A percentile compares a stretch with the other conserved stretches of the same genome.
These are phyloP conservation scores for Alternaria arbusti DNA, from an alignment of 2,329 filamentous ascomycete species.

Conservation along the genomic window DNA sequence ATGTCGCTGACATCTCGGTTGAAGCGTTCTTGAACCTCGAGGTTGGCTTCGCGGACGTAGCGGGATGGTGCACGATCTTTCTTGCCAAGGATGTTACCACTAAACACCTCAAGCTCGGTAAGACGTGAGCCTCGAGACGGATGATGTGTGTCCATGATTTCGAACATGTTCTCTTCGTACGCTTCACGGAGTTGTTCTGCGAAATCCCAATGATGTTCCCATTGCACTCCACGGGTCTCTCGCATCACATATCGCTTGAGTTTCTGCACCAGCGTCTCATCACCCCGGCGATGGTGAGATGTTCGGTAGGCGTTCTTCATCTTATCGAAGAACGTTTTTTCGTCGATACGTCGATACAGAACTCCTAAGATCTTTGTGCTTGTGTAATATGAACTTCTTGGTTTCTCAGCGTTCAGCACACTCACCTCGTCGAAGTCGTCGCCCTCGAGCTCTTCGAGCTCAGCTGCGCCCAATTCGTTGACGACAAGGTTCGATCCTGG, in stretches of 20 bases:
- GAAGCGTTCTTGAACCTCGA: slow-evolving; percentile 50
- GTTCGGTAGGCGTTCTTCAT: slow-evolving; percentile 30
- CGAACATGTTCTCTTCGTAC: slow-evolving; percentile 60
- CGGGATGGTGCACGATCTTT: slow-evolving; percentile 48
- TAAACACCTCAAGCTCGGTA: slow-evolving; percentile 56
- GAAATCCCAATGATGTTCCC: slow-evolving; percentile 49
- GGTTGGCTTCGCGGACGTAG: slow-evolving; percentile 36
- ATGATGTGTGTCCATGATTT: slow-evolving; percentile 53
- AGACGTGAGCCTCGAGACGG: slow-evolving; percentile 37
- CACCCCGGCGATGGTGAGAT: neutral
- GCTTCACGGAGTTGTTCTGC: slow-evolving; percentile 52
- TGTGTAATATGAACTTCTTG: slow-evolving; percentile 63
- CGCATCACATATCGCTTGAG: slow-evolving; percentile 52
- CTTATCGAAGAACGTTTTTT: slow-evolving; percentile 64
- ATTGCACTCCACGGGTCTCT: slow-evolving; percentile 49
- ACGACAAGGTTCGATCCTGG: slow-evolving; percentile 51
- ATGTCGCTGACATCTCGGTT: slow-evolving; percentile 53
- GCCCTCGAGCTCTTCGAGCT: slow-evolving; percentile 28
- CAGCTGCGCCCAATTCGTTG: slow-evolving; percentile 34
- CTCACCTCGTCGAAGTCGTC: slow-evolving; percentile 49
- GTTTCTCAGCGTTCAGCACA: slow-evolving; percentile 52
- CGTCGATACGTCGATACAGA: slow-evolving; percentile 76
- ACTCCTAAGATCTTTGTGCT: slow-evolving; percentile 72
- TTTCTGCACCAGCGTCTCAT: slow-evolving; percentile 32
- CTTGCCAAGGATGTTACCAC: slow-evolving; percentile 63